phyloP scores from a whole-genome alignment of 2,329 filamentous ascomycete species.

The Periconia sp. region DNA sequence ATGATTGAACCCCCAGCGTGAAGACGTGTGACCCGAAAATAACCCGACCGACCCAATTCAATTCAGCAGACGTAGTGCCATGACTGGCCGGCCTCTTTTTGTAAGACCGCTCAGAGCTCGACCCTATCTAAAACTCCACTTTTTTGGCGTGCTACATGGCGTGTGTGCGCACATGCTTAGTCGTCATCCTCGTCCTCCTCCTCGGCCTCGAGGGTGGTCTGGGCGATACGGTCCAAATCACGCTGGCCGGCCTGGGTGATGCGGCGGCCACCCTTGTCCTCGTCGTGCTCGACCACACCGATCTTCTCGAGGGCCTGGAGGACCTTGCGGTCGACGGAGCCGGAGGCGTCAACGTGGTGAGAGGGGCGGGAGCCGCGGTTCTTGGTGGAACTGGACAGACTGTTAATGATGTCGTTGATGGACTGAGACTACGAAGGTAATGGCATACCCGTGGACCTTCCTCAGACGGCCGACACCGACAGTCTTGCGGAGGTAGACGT shows the following conservation, averaged over 20 bases:
- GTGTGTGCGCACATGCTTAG: constrained; percentile 25
- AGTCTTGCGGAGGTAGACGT: constrained; percentile 99
- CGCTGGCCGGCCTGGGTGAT: constrained; percentile 98
- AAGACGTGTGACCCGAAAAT: too few relatives aligned
- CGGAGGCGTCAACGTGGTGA: constrained; percentile 93
- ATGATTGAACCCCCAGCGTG: too few relatives aligned
- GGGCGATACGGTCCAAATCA: constrained; percentile 83
- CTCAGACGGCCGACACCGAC: constrained; percentile 97
- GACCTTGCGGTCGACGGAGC: constrained; percentile 95
- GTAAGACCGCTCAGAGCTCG: background rate
- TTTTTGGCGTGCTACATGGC: constrained; percentile 7
- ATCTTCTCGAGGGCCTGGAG: constrained; percentile 99
- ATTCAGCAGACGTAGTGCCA: too few relatives aligned
- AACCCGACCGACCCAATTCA: too few relatives aligned
- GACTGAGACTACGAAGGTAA: background rate
- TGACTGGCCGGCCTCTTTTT: background rate
- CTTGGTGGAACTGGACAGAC: constrained; percentile 64
- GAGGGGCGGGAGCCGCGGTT: constrained; percentile 92
- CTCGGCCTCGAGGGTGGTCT: constrained; percentile 55
- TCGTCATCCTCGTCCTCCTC: constrained; percentile 52
- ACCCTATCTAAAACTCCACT: background rate
- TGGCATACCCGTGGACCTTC: constrained; percentile 74
- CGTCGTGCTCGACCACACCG: constrained; percentile 93
- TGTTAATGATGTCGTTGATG: constrained; percentile 6
- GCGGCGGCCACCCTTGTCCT: constrained; percentile 97